These are phyloP conservation scores for Aspergillus olivimuriae DNA, from an alignment of 495 filamentous ascomycete species.

Conservation along the genomic window DNA sequence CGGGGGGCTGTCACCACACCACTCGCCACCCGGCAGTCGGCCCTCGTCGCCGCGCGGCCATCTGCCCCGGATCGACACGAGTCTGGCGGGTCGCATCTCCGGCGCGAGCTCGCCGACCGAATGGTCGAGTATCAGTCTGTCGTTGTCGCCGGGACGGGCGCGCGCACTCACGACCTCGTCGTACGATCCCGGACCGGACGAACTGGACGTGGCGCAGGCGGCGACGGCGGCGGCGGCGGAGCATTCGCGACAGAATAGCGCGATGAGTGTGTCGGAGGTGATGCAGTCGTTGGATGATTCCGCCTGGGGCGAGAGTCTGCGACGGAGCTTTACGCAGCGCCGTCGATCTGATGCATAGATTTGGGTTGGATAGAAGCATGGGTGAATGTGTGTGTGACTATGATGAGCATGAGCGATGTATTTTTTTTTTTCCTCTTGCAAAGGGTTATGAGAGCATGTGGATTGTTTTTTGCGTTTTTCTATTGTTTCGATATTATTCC, in stretches of 20 bases:
- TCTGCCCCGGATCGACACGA: constrained; percentile 40
- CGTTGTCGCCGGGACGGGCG: constrained; percentile 31
- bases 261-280: constrained; percentile 71
- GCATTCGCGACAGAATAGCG: constrained; percentile 48
- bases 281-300: constrained; percentile 78
- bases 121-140: constrained; percentile 41
- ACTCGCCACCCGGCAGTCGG: constrained; percentile 25
- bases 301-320: constrained; percentile 87
- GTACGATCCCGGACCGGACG: constrained; percentile 22
- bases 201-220: constrained; percentile 9
- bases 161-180: constrained; percentile 20
- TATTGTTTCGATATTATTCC: background rate
- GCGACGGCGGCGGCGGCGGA: constrained; percentile 10
- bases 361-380: background rate
- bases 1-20: constrained; percentile 36
- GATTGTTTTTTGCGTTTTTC: constrained; percentile 7
- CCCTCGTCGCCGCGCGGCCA: constrained; percentile 15
- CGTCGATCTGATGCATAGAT: constrained; percentile 27
- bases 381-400: background rate
- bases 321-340: constrained; percentile 77
- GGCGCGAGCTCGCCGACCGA: constrained; percentile 34
- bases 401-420: background rate
- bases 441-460: constrained; percentile 1
- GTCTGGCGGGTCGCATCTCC: constrained; percentile 22
- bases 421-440: constrained; percentile 1